Base-by-base conservation (phyloP, 2,329 filamentous ascomycete species). In the Ascomycota sp. region DNA sequence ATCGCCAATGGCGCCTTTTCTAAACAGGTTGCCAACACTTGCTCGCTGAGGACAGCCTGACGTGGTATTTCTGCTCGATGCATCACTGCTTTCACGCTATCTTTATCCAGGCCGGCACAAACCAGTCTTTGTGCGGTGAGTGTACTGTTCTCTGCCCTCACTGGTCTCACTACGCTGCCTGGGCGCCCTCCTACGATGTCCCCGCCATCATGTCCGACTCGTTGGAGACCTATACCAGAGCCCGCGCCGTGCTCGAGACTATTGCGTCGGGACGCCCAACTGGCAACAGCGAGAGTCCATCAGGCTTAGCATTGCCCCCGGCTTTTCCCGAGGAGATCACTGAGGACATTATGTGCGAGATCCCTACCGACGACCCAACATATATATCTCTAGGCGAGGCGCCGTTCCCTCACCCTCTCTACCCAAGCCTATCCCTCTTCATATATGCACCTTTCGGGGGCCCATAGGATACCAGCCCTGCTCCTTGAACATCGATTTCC, bases 121-220 rank as follows among this genome's bases (percentile, higher is more conserved):
- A n/a, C 2, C 48, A 52, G 28, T 48, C 50, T 1, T 30, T 34
- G 3, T 52, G 48, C 21, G 48, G 47, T 36, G 50, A 51, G 31
- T 52, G 49, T 25, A 43, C 49, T 13, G 41, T 41, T 12, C 27
- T 50, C 7, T 50, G 43, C 36, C 48, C 39, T 28, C 15, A 39
- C 27, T 19, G 29, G 4, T 19, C 29, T 8, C 23, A 30, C n/a
- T 11, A 23, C 5, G 39, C 35, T 3, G 10, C 27, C 15, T 50
- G 46, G 47, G 8, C 41, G 15, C 33, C 26, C 5, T 22, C 20
- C 1, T 26, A 32, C 3, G 49, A 51, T 27, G 2, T 37, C 1
- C 7, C 20, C 5, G 28, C 31, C 15, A 13, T 25, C 20, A 29
- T 38, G 23, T 30, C 30, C 7, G 30, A 35, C 20, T 17, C 28